These are phyloP conservation scores for Pycnococcus provasolii DNA, from an alignment of 139 green algal genomes.

Conservation along the genomic window DNA sequence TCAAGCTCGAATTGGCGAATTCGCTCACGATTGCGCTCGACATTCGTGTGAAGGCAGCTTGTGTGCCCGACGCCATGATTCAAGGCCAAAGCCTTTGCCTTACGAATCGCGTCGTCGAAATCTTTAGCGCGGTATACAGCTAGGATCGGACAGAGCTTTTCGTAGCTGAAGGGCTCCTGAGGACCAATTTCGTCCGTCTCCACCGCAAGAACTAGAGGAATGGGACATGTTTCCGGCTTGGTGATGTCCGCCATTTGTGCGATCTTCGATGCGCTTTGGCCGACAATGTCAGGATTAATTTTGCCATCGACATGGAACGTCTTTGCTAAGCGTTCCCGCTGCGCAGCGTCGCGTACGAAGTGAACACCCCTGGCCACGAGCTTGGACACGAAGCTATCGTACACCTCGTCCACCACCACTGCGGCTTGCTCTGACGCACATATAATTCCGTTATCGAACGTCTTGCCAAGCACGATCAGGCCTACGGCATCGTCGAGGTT, in stretches of 20 bases:
- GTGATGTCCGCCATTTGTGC: neutral
- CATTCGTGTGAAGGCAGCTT: neutral
- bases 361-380: neutral
- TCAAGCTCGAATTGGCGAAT: neutral
- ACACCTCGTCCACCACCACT: conserved; percentile 4
- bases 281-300: neutral
- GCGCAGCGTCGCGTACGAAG: neutral
- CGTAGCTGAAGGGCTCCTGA: conserved; percentile 7
- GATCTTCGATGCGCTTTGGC: conserved; percentile 1
- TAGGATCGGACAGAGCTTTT: conserved; percentile 9
- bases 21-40: neutral
- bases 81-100: neutral
- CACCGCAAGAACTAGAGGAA: neutral
- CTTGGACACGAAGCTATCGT: neutral
- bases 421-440: conserved; percentile 3
- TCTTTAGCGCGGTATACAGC: neutral
- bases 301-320: neutral
- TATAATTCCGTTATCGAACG: conserved; percentile 10
- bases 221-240: neutral
- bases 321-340: neutral
- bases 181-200: neutral
- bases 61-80: conserved; percentile 3
- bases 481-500: neutral
- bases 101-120: neutral
- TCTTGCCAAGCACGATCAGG: conserved; percentile 5